phyloP scores from a whole-genome alignment of 805 yeast species.

The Jamesozyma gamospora region DNA sequence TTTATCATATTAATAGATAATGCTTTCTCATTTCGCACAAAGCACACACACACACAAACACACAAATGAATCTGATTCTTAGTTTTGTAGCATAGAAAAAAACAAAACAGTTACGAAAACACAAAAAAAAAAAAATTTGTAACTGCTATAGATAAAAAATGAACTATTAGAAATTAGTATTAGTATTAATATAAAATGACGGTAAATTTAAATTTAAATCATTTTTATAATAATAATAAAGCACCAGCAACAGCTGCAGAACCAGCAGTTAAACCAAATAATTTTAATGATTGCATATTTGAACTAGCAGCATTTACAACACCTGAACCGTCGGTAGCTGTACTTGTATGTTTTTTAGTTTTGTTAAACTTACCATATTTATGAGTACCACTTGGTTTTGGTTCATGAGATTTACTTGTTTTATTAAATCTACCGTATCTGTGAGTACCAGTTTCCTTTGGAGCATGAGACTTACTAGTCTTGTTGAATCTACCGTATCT shows the following conservation, averaged over 20 bases:
- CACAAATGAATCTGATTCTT: background rate
- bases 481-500: conserved; percentile 45
- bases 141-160: background rate
- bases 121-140: no score
- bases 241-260: conserved; percentile 44
- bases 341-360: conserved; percentile 17
- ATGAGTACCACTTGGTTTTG: conserved; percentile 36
- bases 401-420: conserved; percentile 32
- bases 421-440: conserved; percentile 44
- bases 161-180: background rate
- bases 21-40: background rate
- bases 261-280: conserved; percentile 31
- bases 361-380: conserved; percentile 44
- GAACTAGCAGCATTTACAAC: conserved; percentile 11
- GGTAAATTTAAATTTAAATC: background rate
- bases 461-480: conserved; percentile 24
- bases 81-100: background rate
- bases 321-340: conserved; percentile 21
- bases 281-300: conserved; percentile 17
- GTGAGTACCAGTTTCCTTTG: conserved; percentile 42
- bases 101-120: no score
- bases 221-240: conserved; percentile 34
- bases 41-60: background rate
- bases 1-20: no score
- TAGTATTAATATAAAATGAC: background rate